Evolutionary conservation across 2,329 filamentous ascomycete species (phyloP), one percentile per base, ranked within the genome.

Genomic region (Colletotrichum sublineola): DNA sequence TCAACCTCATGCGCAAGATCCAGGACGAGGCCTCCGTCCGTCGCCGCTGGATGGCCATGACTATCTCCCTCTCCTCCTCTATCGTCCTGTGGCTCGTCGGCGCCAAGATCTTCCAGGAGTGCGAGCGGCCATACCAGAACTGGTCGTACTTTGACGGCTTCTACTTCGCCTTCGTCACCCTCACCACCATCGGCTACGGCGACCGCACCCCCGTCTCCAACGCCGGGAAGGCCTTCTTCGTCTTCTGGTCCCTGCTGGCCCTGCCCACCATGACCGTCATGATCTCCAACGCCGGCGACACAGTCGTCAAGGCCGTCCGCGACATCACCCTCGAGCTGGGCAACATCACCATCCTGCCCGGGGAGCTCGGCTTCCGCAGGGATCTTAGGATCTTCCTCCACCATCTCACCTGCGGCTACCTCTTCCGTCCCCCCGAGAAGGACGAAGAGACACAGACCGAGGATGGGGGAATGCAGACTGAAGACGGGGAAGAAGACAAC

Each of bases 161-260:
- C 55, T 97, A 97, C 81, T 97, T 97, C 79, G 91, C 91, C 75
- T 98, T 96, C 80, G 90, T 94, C 44, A 92, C 91, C 3, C 88
- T 97, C 33, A 70, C 68, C 2, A 97, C 95, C 0, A 93, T 97
- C 48, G 95, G 95, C 1, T 97, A 97, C 76, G 95, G 95, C 4
- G 94, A 97, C 75, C 81, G 92, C 6, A 90, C 91, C 1, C 94
- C 94, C 0, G 85, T 90, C n/a, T 93, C 92, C 2, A 95, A 95
- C 74, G 88, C 91, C 0, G 94, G 93, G 1, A 91, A 93, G 67
- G 90, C 93, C 0, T 97, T 97, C 80, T 98, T 97, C 77, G 93
- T 98, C n/a, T 91, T 97, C 68, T 98, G 95, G 95, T 94, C 92
- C 18, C 81, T 98, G 1, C 87, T 97, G 36, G 94, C 95, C 0